These are phyloP conservation scores for Pachysandra terminalis DNA, from an alignment of 164 flowering plant species.

Conservation along the genomic window DNA sequence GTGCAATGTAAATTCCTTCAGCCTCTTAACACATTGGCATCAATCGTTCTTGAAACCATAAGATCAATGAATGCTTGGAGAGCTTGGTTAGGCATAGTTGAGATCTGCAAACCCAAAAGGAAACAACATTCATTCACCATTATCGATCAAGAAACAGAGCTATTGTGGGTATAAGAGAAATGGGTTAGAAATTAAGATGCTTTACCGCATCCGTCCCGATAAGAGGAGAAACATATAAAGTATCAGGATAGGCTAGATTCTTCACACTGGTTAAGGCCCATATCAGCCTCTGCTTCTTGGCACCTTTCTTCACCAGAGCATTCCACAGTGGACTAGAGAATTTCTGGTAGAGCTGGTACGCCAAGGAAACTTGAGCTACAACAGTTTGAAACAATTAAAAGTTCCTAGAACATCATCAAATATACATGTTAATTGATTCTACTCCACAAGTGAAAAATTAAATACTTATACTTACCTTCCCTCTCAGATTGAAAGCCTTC, in stretches of 20 bases:
- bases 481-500: conserved; percentile 90
- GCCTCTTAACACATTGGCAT: conserved; percentile 80
- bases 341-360: conserved; percentile 88
- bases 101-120: conserved; percentile 50
- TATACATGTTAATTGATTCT: not conserved
- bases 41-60: conserved; percentile 79
- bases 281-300: conserved; percentile 96
- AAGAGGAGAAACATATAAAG: conserved; percentile 90
- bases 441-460: not conserved
- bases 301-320: conserved; percentile 96
- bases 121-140: not conserved
- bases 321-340: conserved; percentile 99
- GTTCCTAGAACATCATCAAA: not conserved
- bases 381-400: conserved; percentile 65
- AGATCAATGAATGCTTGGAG: conserved; percentile 90
- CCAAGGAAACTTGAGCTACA: conserved; percentile 96
- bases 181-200: not conserved
- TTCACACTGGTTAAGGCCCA: conserved; percentile 99
- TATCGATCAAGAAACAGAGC: no score
- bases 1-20: conserved; percentile 85
- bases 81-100: conserved; percentile 99
- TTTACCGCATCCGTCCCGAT: conserved; percentile 95
- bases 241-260: conserved; percentile 94
- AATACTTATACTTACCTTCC: conserved; percentile 55
- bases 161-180: not conserved